A percentile compares a stretch with the other conserved stretches of the same genome.
These are phyloP conservation scores for Lolium rigidum DNA, from an alignment of 176 grass and related monocot species.

Conservation along the genomic window DNA sequence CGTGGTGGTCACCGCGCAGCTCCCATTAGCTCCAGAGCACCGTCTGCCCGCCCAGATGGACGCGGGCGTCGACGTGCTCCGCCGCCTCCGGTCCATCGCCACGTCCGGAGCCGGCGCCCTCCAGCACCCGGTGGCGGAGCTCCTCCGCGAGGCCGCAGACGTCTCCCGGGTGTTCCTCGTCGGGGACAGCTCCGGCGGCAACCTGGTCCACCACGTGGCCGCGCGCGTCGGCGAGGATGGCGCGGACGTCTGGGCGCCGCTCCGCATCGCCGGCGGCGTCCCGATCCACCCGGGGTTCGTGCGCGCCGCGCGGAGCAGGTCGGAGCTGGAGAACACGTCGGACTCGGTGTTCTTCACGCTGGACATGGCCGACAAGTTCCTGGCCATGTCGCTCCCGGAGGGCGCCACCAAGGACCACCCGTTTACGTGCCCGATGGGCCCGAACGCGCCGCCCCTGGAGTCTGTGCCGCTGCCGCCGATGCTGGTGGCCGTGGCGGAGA, in stretches of 20 bases:
- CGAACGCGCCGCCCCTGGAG: constrained; percentile 59
- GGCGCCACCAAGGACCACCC: constrained; percentile 88
- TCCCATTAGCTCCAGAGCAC: constrained; percentile 69
- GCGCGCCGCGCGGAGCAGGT: constrained; percentile 68
- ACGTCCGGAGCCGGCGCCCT: background rate
- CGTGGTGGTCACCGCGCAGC: constrained; percentile 60
- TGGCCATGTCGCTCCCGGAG: constrained; percentile 57
- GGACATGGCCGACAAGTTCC: constrained; percentile 87
- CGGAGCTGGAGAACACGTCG: constrained; percentile 58
- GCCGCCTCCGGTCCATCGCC: constrained; percentile 54
- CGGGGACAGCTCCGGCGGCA: constrained; percentile 90
- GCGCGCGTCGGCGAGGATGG: constrained; percentile 43
- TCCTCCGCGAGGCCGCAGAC: constrained; percentile 57
- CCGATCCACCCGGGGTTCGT: constrained; percentile 84
- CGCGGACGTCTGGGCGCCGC: constrained; percentile 40
- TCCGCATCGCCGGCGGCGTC: constrained; percentile 73
- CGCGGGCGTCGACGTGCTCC: constrained; percentile 53
- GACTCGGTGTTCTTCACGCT: constrained; percentile 86
- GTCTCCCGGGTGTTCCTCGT: constrained; percentile 75
- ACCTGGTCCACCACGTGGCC: constrained; percentile 67
- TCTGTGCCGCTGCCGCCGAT: constrained; percentile 62
- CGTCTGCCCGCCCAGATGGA: constrained; percentile 68
- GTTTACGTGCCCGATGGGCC: constrained; percentile 81
- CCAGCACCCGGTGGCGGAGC: constrained; percentile 26
- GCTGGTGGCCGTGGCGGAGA: constrained; percentile 74